phyloP scores from a whole-genome alignment of 805 yeast genomes.

The Metschnikowia lachancei region DNA sequence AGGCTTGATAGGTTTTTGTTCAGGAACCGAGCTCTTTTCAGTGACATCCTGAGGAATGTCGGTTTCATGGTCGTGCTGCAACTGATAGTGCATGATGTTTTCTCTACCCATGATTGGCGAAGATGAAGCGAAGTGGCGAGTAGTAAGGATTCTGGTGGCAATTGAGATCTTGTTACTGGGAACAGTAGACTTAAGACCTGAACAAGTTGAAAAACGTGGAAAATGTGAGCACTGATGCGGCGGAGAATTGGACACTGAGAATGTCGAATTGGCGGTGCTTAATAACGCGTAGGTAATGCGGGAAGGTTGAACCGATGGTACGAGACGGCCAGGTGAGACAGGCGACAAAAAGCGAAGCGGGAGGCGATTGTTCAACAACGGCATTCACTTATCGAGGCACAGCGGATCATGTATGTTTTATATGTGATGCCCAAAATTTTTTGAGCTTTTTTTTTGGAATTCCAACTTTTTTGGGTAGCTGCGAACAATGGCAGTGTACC shows the following conservation, averaged over 20 bases:
- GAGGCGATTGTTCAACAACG: neutral
- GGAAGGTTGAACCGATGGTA: neutral
- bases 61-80: slow-evolving; percentile 40
- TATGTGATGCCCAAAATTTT: neutral
- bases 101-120: slow-evolving; percentile 39
- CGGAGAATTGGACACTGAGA: neutral
- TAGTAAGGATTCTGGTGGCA: neutral
- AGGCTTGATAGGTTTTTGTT: slow-evolving; percentile 15
- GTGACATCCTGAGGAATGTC: slow-evolving; percentile 23
- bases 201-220: too few species aligned
- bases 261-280: neutral
- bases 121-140: slow-evolving; percentile 5
- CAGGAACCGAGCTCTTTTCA: slow-evolving; percentile 3
- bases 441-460: slow-evolving; percentile 2
- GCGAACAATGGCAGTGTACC: slow-evolving; percentile 14
- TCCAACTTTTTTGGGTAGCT: slow-evolving; percentile 11
- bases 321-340: neutral
- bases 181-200: too few species aligned
- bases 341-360: slow-evolving; percentile 1
- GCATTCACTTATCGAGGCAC: slow-evolving; percentile 3
- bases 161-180: neutral
- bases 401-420: slow-evolving; percentile 9
- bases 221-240: too few species aligned
- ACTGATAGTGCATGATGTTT: slow-evolving; percentile 39
- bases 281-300: neutral